Conservation (phyloP, 164 flowering plant species). For the Protea cynaroides region DNA sequence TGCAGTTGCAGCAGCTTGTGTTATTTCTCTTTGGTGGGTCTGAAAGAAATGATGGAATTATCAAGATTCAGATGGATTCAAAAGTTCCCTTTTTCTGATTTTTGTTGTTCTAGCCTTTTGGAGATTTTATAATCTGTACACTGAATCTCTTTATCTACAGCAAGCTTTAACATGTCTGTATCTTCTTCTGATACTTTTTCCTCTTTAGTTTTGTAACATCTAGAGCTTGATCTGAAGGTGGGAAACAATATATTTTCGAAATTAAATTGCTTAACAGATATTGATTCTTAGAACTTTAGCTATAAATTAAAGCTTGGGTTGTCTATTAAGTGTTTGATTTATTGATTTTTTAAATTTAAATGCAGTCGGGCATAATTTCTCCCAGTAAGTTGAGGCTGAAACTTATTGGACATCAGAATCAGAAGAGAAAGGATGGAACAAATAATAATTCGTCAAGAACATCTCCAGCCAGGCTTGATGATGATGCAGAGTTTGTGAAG, state of each 20-base stretch:
- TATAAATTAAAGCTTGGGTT: no score
- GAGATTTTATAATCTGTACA: no score
- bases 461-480: slow-evolving; percentile 72
- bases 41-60: background rate
- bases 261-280: no score
- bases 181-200: background rate
- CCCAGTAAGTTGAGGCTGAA: slow-evolving; percentile 93
- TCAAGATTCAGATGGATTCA: background rate
- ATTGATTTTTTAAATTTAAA: background rate
- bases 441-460: slow-evolving; percentile 72
- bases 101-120: background rate
- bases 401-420: slow-evolving; percentile 58
- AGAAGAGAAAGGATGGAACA: slow-evolving; percentile 61
- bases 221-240: background rate
- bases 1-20: background rate
- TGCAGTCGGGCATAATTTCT: slow-evolving; percentile 78
- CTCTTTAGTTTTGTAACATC: background rate
- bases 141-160: no score
- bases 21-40: background rate
- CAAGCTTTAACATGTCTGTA: no score
- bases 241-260: background rate
- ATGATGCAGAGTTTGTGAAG: slow-evolving; percentile 59
- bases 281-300: no score
- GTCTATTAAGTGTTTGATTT: background rate
- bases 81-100: background rate